Percentiles rank a stretch among this genome's conserved stretches.
phyloP scores from a whole-genome alignment of 176 grass and related monocot genomes.

The Stipa capillata region DNA sequence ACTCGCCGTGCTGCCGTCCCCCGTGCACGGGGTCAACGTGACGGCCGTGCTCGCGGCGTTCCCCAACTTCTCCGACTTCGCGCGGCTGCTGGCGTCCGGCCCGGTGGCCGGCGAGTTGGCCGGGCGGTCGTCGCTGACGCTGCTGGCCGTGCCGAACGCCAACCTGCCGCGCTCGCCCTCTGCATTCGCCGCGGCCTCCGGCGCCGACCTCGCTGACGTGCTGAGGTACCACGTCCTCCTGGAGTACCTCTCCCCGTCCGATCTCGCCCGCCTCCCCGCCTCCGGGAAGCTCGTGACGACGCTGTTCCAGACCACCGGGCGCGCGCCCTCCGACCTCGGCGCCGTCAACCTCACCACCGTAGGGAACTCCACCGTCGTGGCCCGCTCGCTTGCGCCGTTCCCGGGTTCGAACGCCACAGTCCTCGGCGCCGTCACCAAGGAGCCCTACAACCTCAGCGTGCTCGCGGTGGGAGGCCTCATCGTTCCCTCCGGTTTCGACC shows the following conservation, averaged over 20 bases:
- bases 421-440: constrained; percentile 46
- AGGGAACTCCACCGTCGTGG: constrained; percentile 32
- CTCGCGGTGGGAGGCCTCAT: constrained; percentile 71
- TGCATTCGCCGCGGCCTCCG: constrained; percentile 49
- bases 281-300: constrained; percentile 82
- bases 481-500: constrained; percentile 64
- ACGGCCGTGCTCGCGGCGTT: constrained; percentile 63
- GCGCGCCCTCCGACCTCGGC: constrained; percentile 71
- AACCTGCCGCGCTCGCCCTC: constrained; percentile 51
- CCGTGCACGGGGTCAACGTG: constrained; percentile 42
- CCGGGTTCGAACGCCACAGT: constrained; percentile 66
- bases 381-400: constrained; percentile 57
- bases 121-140: constrained; percentile 67
- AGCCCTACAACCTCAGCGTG: constrained; percentile 84
- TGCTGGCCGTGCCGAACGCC: constrained; percentile 71
- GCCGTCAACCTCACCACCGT: constrained; percentile 74
- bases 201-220: constrained; percentile 82
- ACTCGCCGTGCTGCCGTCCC: constrained; percentile 21
- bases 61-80: constrained; percentile 57
- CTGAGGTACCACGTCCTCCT: constrained; percentile 92
- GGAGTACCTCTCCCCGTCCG: constrained; percentile 78
- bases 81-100: constrained; percentile 52
- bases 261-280: constrained; percentile 47
- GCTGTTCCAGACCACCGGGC: constrained; percentile 94
- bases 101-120: constrained; percentile 54